phyloP scores from a whole-genome alignment of 257 asterid species.

The Marsdenia floribunda region DNA sequence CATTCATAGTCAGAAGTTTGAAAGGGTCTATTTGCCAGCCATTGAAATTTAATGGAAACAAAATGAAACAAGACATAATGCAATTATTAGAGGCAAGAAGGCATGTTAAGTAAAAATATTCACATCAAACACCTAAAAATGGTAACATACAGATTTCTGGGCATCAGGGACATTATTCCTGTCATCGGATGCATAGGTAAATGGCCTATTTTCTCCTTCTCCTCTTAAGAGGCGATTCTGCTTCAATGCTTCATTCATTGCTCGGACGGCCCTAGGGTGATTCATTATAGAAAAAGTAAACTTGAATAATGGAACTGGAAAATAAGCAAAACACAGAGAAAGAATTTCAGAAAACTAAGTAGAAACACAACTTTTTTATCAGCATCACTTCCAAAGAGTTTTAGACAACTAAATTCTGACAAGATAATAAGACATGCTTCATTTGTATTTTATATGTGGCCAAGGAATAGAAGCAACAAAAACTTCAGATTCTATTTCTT shows the following conservation, averaged over 20 bases:
- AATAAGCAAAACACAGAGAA: background rate
- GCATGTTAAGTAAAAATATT: background rate
- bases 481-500: background rate
- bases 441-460: background rate
- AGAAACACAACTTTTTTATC: background rate
- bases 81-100: background rate
- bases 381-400: background rate
- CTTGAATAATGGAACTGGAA: background rate
- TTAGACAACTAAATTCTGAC: background rate
- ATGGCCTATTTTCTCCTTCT: conserved; percentile 56
- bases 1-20: background rate
- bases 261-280: conserved; percentile 80
- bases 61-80: background rate
- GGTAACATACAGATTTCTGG: conserved; percentile 55
- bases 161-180: conserved; percentile 39
- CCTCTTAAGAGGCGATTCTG: conserved; percentile 70
- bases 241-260: conserved; percentile 93
- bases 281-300: conserved; percentile 8
- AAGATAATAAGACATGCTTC: background rate
- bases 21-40: background rate
- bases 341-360: background rate
- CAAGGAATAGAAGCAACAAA: background rate
- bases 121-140: conserved; percentile 14
- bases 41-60: background rate
- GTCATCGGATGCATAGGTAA: conserved; percentile 39